Evolutionary conservation across 345 rosid species (phyloP).

Genomic region (Aquilaria malaccensis): DNA sequence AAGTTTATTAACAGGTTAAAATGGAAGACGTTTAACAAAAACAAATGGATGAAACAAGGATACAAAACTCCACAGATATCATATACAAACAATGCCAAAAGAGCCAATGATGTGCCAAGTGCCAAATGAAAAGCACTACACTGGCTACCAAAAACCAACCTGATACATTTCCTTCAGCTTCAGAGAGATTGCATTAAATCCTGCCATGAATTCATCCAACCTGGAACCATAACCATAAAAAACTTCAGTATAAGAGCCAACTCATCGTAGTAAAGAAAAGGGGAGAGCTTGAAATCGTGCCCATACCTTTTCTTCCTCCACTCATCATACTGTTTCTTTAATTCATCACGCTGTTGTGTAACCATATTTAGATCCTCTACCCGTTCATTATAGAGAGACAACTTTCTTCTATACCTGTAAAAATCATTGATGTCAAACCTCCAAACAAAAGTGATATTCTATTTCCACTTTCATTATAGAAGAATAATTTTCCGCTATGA

Average conservation of each 20-base stretch:
- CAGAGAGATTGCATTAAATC: conserved; percentile 85
- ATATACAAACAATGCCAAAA: no score
- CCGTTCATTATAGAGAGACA: conserved; percentile 61
- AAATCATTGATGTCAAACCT: not conserved
- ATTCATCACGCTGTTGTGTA: conserved; percentile 78
- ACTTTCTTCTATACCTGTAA: conserved; percentile 72
- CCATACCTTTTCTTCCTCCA: conserved; percentile 76
- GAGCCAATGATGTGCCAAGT: no score
- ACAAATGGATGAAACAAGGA: no score
- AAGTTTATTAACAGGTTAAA: no score
- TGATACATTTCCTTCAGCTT: conserved; percentile 99
- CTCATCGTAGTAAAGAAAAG: not conserved
- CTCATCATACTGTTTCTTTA: conserved; percentile 80
- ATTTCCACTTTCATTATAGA: conserved; percentile 1
- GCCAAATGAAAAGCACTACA: not conserved
- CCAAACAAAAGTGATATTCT: not conserved
- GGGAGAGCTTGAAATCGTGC: conserved; percentile 4
- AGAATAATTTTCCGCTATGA: conserved; percentile 1
- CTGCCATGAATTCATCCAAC: conserved; percentile 98
- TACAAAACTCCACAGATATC: no score
- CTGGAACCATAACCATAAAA: conserved; percentile 32
- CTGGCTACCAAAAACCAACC: conserved; percentile 35
- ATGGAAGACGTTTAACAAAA: no score
- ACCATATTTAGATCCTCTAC: conserved; percentile 72
- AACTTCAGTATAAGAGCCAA: conserved; percentile 16